phyloP scores from a whole-genome alignment of 192 early-diverging fungal genomes.

The Umbelopsis sp. region DNA sequence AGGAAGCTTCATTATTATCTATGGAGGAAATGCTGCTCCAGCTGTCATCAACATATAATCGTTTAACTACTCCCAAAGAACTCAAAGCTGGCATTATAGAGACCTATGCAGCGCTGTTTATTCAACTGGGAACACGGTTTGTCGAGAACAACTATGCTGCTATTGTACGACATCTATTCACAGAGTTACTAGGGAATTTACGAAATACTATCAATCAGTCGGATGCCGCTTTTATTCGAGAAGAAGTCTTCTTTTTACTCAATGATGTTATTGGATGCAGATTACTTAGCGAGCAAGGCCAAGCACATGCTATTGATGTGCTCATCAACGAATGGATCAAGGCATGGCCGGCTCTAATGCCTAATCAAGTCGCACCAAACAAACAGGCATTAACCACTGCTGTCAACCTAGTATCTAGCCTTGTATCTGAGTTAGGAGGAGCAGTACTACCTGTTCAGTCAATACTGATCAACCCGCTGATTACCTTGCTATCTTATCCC shows the following conservation, averaged over 20 bases:
- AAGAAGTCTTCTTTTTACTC: constrained; percentile 64
- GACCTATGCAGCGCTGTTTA: constrained; percentile 73
- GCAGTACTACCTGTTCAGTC: constrained; percentile 64
- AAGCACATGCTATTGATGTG: constrained; percentile 65
- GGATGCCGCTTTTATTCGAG: constrained; percentile 63
- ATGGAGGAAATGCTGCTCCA: constrained; percentile 71
- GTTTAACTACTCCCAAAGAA: constrained; percentile 65
- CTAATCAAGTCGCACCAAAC: constrained; percentile 46
- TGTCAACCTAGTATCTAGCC: constrained; percentile 69
- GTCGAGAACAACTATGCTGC: constrained; percentile 74
- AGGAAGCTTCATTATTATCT: constrained; percentile 39
- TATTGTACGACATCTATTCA: constrained; percentile 70
- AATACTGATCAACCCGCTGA: constrained; percentile 66
- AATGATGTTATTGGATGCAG: constrained; percentile 75
- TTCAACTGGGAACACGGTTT: constrained; percentile 66
- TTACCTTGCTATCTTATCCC: constrained; percentile 67
- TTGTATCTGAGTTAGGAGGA: constrained; percentile 79
- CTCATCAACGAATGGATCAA: constrained; percentile 64
- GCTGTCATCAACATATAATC: constrained; percentile 63
- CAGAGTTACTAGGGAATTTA: constrained; percentile 57
- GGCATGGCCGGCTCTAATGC: constrained; percentile 53
- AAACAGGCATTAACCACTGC: constrained; percentile 70
- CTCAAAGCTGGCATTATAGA: constrained; percentile 78
- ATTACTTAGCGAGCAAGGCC: constrained; percentile 79
- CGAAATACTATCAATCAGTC: constrained; percentile 49